Evolutionary conservation across 169 alveolate genomes (phyloP).

Genomic region (Plasmodium coatneyi): DNA sequence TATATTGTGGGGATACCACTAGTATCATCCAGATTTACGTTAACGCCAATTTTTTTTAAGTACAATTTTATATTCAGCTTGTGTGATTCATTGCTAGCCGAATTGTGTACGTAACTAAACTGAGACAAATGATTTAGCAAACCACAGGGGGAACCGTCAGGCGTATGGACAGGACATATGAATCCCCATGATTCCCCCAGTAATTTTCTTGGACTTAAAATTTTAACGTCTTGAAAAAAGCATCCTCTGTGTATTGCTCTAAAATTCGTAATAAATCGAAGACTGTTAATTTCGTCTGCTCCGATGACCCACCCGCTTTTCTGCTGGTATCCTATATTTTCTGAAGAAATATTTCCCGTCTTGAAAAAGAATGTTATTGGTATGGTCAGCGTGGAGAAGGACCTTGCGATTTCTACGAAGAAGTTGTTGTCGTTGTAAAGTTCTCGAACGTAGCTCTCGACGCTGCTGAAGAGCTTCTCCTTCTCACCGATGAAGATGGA

Average conservation of each 20-base stretch:
- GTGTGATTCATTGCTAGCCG: constrained; percentile 51
- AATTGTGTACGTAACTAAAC: constrained; percentile 82
- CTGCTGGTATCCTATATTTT: constrained; percentile 85
- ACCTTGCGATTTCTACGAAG: not conserved
- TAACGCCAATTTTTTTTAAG: constrained; percentile 62
- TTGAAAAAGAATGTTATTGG: constrained; percentile 48
- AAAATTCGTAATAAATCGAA: constrained; percentile 97
- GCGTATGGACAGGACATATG: constrained; percentile 99
- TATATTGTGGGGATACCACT: constrained; percentile 63
- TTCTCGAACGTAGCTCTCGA: constrained; percentile 23
- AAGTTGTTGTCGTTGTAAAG: constrained; percentile 27
- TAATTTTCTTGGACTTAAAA: constrained; percentile 92
- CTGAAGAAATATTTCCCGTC: constrained; percentile 59
- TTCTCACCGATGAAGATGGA: constrained; percentile 26
- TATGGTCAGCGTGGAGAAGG: not conserved
- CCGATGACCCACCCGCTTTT: constrained; percentile 98
- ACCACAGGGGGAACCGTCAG: constrained; percentile 99
- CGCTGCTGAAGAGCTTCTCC: constrained; percentile 41
- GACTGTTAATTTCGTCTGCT: constrained; percentile 98
- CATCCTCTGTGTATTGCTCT: constrained; percentile 99
- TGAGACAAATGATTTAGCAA: constrained; percentile 96
- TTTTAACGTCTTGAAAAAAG: constrained; percentile 88
- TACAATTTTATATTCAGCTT: constrained; percentile 69
- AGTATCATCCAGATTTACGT: constrained; percentile 50
- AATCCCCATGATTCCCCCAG: constrained; percentile 99